Base-by-base conservation (phyloP, 805 yeast genomes). In the Nakazawaea wickerhamii region DNA sequence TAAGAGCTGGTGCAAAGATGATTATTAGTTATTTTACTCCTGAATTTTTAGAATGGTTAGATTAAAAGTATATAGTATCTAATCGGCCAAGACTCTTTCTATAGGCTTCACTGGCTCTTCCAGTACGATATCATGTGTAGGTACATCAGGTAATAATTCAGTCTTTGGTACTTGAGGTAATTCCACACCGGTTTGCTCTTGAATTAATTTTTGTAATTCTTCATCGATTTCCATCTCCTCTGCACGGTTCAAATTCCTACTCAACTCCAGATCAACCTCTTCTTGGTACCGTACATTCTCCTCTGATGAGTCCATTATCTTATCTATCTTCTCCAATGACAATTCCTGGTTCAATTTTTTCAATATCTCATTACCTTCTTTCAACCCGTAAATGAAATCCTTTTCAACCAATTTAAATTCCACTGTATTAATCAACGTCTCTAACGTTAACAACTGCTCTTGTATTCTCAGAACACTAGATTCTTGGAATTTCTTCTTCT, bases 1-100 rank as follows among this genome's bases (percentile, higher is more conserved):
- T 91, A 48, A 78, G 99, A 62, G 99, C 99, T 1, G 99, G 99
- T 46, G 98, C 98, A 13, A 79, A 89, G 56, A 66, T 93, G 53
- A 79, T 93, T 46, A 89, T 93, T 53, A 79, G 95, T 38, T 93
- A 93, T 65, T 87, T 93, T 58, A 84, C 98, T 3, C 99, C 99
- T 8, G 95, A 91, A 55, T 89, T 93, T 55, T 73, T 93, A 58
- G 96, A 87, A 31, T 93, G 99, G 99, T 71, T 91, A 52, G 74
- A 70, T 48, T 17, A 21, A 14, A 5, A n/a, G 18, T 8, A 23
- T 23, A 8, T n/a, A n/a, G n/a, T n/a, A n/a, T n/a, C n/a, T n/a
- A n/a, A n/a, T n/a, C n/a, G n/a, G n/a, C n/a, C n/a, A n/a, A n/a
- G n/a, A n/a, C n/a, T 25, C 11, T 15, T 6, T 26, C 14, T 14